Evolutionary conservation across 441 rosid species (phyloP), one percentile per base, ranked within the genome.

Genomic region (Metrosideros polymorpha): DNA sequence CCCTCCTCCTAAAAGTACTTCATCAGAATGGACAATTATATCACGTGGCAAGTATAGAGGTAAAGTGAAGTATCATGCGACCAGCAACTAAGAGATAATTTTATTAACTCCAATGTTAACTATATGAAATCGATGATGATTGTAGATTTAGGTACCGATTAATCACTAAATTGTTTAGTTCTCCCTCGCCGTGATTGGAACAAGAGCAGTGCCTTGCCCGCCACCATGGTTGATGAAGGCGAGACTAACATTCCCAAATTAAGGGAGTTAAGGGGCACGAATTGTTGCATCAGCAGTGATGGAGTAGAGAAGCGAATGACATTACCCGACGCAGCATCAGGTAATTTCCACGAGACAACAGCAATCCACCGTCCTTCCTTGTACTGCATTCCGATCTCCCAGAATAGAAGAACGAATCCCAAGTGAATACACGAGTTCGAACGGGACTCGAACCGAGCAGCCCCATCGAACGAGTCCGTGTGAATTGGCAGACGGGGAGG

Each of bases 11-110:
- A 8, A 63, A 30, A 12, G 30, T 30, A 7, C 0, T 63, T 7
- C 0, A 2, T 32, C 12, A 59, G 29, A 29, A 29, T 18, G 0
- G 6, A 27, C 14, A 30, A 17, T 61, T 61, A 17, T 7, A 17
- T n/a, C 27, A 2, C 0, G 1, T 42, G 6, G 35, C 14, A 10
- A 32, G 0, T 2, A 66, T 6, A 9, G 0, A 9, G 27, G 4
- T 66, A 35, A 63, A 63, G 4, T 2, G 12, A 63, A 63, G 14
- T 18, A 13, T 3, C 77, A 2, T 63, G 14, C 19, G 25, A 19
- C 7, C 7, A 32, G 1, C 7, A 32, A 17, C 1, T 32, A 66
- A 35, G 14, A 35, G 12, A 18, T 35, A 19, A 66, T 3, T 19
- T 10, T 66, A 2, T 35, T 3, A 12, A 22, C 77, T 18, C 27